Evolutionary conservation across 1,284 basidiomycete genomes (phyloP).

Genomic region (Pseudozyma flocculosa): DNA sequence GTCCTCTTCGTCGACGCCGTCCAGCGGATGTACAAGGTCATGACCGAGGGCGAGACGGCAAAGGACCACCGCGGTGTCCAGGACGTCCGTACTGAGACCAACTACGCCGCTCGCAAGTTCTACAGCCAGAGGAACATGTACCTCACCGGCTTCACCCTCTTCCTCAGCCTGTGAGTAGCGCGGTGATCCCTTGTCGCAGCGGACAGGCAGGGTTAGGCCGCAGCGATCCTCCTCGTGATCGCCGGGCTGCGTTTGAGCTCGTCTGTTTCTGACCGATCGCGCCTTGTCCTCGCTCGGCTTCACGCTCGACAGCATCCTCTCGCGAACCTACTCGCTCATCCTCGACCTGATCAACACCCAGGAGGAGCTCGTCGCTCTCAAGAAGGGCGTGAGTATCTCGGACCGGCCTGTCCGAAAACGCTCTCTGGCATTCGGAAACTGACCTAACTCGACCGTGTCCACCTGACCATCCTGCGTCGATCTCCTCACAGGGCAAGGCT

Average conservation of each 20-base stretch:
- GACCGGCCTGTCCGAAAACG: not conserved
- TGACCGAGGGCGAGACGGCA: slow-evolving; percentile 71
- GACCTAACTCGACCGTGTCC: no score
- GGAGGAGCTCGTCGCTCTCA: slow-evolving; percentile 80
- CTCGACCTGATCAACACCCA: slow-evolving; percentile 87
- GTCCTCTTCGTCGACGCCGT: slow-evolving; percentile 82
- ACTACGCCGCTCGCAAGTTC: slow-evolving; percentile 81
- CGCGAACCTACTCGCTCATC: slow-evolving; percentile 86
- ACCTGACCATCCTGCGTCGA: no score
- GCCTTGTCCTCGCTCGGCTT: no score
- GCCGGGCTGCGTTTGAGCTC: no score
- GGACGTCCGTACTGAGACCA: slow-evolving; percentile 78
- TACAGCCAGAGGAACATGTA: slow-evolving; percentile 76
- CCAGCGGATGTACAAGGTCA: slow-evolving; percentile 87
- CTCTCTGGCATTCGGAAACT: no score
- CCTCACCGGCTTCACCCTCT: slow-evolving; percentile 75
- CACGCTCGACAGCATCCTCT: slow-evolving; percentile 74
- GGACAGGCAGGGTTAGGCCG: no score
- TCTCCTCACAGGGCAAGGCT: slow-evolving; percentile 9
- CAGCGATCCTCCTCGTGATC: no score
- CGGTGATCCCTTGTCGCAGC: no score
- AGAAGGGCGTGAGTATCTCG: slow-evolving; percentile 64
- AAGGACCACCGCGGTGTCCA: slow-evolving; percentile 66
- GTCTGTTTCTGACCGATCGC: no score
- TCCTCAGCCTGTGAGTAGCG: slow-evolving; percentile 65